Evolutionary conservation across 306 rosid species (phyloP).

Genomic region (Alnus rubra): DNA sequence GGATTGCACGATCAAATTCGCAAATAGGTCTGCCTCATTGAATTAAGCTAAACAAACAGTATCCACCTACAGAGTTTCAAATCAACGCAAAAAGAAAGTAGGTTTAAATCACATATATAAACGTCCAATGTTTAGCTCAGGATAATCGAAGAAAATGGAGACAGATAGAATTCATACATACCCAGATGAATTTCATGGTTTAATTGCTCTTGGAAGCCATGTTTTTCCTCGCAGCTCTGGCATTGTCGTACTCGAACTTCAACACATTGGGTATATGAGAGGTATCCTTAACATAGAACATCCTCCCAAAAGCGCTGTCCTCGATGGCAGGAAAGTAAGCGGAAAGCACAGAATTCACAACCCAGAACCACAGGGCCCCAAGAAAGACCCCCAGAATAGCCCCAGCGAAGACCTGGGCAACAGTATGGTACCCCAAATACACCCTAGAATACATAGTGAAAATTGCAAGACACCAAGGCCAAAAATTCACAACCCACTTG

Average conservation of each 20-base stretch:
- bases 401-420: slow-evolving; percentile 88
- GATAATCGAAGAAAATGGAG: not conserved
- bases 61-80: not conserved
- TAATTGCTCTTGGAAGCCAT: slow-evolving; percentile 34
- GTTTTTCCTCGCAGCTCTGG: slow-evolving; percentile 62
- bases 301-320: slow-evolving; percentile 73
- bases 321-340: slow-evolving; percentile 64
- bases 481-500: slow-evolving; percentile 30
- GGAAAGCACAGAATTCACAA: slow-evolving; percentile 52
- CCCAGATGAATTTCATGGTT: slow-evolving; percentile 14
- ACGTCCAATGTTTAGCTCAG: not conserved
- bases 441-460: slow-evolving; percentile 78
- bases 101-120: not conserved
- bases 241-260: slow-evolving; percentile 89
- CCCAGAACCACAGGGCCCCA: slow-evolving; percentile 81
- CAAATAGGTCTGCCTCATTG: not conserved
- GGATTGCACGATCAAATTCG: not conserved
- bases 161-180: slow-evolving; percentile 13
- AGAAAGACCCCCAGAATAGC: slow-evolving; percentile 63
- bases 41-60: not conserved
- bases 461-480: slow-evolving; percentile 61
- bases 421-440: slow-evolving; percentile 81
- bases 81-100: not conserved
- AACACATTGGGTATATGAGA: slow-evolving; percentile 77
- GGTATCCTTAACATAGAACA: slow-evolving; percentile 76